Evolutionary conservation across 805 yeast genomes (phyloP), one percentile per base, ranked within the genome.

Genomic region (Saccharomyces jurei): DNA sequence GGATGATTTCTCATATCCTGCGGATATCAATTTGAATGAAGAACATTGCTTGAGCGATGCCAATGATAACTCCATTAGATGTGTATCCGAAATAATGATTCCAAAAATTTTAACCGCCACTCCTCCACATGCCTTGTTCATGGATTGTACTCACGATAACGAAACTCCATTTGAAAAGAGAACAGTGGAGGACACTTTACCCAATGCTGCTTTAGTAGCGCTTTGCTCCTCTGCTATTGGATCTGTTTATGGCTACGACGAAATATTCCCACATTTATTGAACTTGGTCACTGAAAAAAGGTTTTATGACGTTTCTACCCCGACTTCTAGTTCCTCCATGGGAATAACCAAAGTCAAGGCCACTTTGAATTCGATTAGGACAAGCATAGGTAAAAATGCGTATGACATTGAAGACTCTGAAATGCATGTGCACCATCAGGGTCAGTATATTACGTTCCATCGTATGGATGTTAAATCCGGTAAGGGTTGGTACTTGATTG

Each of bases 91-190:
- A 66, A 72, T 86, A 57, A 82, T 82, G 56, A 77, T 87, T 50
- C 92, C 95, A 1, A 78, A 77, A 59, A 75, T 81, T 9, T 75
- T 92, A 49, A 76, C 83, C 1, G 77, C 85, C 3, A 80, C 84
- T 48, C 82, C 84, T n/a, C 95, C 96, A 3, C 97, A 90, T 71
- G 97, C 98, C 0, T 75, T 94, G 62, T 86, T 92, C 62, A 92
- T 94, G 97, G 98, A 94, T 66, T 92, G 97, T 65, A 91, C 98
- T 1, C 99, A 92, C 69, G 99, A 92, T 69, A 92, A 92, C 66
- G 94, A 90, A 71, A 85, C 83, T 22, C 96, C 97, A 1, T 79
- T 77, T 47, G 95, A 92, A 62, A 89, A 87, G 71, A 81, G 98
- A 67, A 90, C 97, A 0, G 86, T 89, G 1, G 97, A 91, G 66